Conservation (phyloP, 257 asterid species). For the Nicotiana otophora region DNA sequence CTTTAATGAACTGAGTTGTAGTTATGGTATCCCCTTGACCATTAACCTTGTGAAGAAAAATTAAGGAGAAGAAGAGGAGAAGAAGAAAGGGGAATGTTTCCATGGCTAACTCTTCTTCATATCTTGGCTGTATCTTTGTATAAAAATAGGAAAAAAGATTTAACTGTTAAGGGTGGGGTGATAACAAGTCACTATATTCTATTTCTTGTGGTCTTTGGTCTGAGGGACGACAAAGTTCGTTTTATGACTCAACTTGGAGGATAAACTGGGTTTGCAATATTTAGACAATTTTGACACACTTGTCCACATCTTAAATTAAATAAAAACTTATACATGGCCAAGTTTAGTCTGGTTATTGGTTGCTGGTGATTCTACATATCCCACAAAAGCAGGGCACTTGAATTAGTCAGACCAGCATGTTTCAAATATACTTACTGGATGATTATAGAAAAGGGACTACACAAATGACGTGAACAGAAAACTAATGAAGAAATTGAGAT, state of each 20-base stretch:
- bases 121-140: neutral
- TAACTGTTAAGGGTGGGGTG: neutral
- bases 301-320: neutral
- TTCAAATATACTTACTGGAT: neutral
- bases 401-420: too few species aligned
- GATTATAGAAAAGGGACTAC: neutral
- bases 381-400: slow-evolving; percentile 2
- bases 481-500: neutral
- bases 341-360: neutral
- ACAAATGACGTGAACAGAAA: neutral
- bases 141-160: neutral
- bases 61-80: neutral
- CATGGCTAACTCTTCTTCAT: neutral
- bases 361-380: neutral
- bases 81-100: neutral
- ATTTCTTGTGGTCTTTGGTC: neutral
- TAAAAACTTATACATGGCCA: neutral
- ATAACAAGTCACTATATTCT: neutral
- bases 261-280: neutral
- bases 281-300: neutral
- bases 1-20: slow-evolving; percentile 5
- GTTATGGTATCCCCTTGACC: slow-evolving; percentile 18
- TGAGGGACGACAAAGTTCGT: neutral
- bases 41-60: neutral
- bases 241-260: neutral